Base-by-base conservation (phyloP, 2,329 filamentous ascomycete genomes). In the Apiospora arundinis region DNA sequence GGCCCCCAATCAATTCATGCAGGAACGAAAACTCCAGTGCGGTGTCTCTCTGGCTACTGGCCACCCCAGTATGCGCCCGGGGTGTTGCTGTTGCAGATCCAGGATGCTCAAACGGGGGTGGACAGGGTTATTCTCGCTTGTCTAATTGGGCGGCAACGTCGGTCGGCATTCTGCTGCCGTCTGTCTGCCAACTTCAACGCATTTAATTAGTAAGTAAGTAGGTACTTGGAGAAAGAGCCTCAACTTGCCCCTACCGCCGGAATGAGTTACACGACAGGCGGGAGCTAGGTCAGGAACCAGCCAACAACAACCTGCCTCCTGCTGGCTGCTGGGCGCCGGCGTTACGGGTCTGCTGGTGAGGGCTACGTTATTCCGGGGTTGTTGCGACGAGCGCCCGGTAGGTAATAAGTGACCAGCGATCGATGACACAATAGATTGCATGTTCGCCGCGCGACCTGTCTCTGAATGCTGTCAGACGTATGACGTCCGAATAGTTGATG, bases 1-100 rank as follows among this genome's bases (percentile, higher is more conserved):
- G 32, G 32, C 56, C 56, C 56, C 32, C 18, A 63, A 63, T 63
- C 32, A 63, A 40, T 63, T 63, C 56, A 63, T 63, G 56, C 56
- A 63, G 56, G 56, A 63, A 40, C 56, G 12, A n/a, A 32, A 25
- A 18, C 25, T 32, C 49, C 49, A 52, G 40, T 42, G 40, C 9
- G 40, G 12, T 32, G 32, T 49, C n/a, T 49, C n/a, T 11, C 48
- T 48, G 52, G 21, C 28, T 60, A 6, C 52, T 60, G 52, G n/a
- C 23, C 28, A 16, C 52, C 52, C 52, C 28, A 32, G 56, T 32
- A 63, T 40, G 56, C 56, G 56, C 32, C 52, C 25, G 52, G 52
- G 52, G 52, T 8, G 4, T 18, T 28, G 18, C 18, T 63, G 56
- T 63, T 63, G 56, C 56, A 63, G 56, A 63, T 40, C 21, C 18